Percentiles rank a stretch among this genome's conserved stretches.
Conservation (phyloP, 345 rosid species). For the Bruguiera gymnorhiza region DNA sequence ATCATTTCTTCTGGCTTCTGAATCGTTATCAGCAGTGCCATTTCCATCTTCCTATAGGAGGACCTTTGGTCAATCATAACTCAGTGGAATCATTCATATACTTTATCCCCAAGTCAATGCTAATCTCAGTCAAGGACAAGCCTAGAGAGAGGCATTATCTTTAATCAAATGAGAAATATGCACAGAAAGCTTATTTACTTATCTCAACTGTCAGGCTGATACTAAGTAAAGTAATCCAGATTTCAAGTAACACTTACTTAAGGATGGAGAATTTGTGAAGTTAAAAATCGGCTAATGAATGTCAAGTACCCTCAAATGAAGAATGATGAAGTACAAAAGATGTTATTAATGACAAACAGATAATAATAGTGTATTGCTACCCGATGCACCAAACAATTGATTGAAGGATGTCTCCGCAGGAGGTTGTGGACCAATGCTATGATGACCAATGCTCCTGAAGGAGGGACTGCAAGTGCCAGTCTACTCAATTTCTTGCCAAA, state of each 20-base stretch:
- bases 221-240: neutral
- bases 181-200: neutral
- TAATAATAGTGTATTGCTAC: constrained; percentile 30
- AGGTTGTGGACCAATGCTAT: constrained; percentile 86
- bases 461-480: constrained; percentile 67
- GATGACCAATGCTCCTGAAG: constrained; percentile 77
- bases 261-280: too few relatives aligned
- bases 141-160: neutral
- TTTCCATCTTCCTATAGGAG: constrained; percentile 45
- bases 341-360: too few relatives aligned
- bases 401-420: constrained; percentile 82
- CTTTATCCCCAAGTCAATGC: neutral
- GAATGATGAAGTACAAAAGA: neutral
- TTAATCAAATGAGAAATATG: neutral
- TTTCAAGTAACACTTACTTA: too few relatives aligned
- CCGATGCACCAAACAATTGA: constrained; percentile 85
- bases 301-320: neutral
- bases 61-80: neutral
- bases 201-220: neutral
- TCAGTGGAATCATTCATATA: neutral
- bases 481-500: constrained; percentile 88
- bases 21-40: constrained; percentile 27
- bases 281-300: too few relatives aligned
- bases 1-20: constrained; percentile 33
- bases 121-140: neutral